Conservation (phyloP, 345 rosid genomes). For the Rhodamnia rubescens region DNA sequence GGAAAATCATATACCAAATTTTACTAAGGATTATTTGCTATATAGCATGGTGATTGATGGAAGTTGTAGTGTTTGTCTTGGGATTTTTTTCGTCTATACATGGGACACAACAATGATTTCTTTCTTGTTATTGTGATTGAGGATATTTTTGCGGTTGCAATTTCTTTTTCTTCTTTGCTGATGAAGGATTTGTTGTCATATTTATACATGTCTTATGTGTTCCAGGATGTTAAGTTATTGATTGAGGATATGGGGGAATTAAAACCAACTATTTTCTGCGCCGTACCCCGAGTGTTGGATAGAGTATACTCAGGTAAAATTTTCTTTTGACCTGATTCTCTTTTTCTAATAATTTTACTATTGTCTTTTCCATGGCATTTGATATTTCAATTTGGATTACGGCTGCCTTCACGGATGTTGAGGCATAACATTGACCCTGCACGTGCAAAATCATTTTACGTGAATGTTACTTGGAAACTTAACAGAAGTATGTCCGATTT, state of each 20-base stretch:
- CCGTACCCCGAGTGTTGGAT: constrained; percentile 95
- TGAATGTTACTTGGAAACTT: neutral
- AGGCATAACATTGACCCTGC: neutral
- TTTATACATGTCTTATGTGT: constrained; percentile 1
- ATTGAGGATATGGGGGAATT: constrained; percentile 82
- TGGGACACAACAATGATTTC: neutral
- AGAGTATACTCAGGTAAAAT: constrained; percentile 64
- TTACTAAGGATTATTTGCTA: neutral
- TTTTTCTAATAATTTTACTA: neutral
- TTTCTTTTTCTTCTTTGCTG: neutral
- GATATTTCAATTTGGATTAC: neutral
- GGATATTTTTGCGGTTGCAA: neutral
- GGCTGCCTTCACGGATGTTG: neutral
- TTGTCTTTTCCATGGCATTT: neutral
- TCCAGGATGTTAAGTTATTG: constrained; percentile 84
- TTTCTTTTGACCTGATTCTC: neutral
- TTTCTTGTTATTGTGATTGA: neutral
- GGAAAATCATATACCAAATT: neutral
- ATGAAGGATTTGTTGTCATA: neutral
- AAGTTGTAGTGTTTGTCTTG: neutral
- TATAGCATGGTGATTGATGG: neutral
- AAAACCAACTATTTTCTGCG: constrained; percentile 87
- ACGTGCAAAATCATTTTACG: neutral
- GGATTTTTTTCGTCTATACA: neutral
- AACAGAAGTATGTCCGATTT: neutral